Base-by-base conservation (phyloP, 768 basidiomycete species). In the Lactarius sanguifluus region DNA sequence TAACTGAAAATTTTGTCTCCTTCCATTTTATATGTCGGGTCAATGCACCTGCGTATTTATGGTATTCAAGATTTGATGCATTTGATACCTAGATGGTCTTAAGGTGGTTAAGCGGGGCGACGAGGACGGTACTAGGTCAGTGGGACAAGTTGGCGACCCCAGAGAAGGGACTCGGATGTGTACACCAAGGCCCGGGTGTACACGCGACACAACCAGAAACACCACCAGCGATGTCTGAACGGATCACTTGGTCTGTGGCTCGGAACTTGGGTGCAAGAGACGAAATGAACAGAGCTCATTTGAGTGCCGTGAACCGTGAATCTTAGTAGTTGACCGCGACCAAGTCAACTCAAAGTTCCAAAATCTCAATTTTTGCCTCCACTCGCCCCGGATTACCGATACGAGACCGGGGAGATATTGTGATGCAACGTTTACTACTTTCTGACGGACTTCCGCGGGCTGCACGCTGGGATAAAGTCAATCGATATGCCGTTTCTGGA, bases 91-190 rank as follows among this genome's bases (percentile, higher is more conserved):
- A 32, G 58, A 98, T 87, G 72, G 98, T 99, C 80, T 99, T 99
- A 71, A 98, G 95, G 75, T 96, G 6, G 10, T 99, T 96, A 60
- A 99, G 83, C 4, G 97, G 97, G 23, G 97, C 97, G 54, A 96
- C 92, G 36, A 89, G 45, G 54, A 34, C n/a, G 60, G 68, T 50
- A n/a, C n/a, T n/a, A 71, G 66, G 45, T 72, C 9, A 43, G 47
- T 57, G 67, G 25, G 52, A 3, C 25, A 50, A 57, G 47, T 23
- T 54, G 23, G 52, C 5, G 15, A 16, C 16, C 55, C 68, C 40
- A 62, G 67, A 28, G 59, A 64, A 30, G 72, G n/a, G 41, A 13
- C 12, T 36, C 36, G 36, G 36, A 2, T 36, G 36, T 13, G 9
- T 36, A 36, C 34, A 36, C 9, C 8, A 36, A 36, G 34, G 32